Base-by-base conservation (phyloP, 768 basidiomycete genomes). In the Gloeophyllum trabeum region DNA sequence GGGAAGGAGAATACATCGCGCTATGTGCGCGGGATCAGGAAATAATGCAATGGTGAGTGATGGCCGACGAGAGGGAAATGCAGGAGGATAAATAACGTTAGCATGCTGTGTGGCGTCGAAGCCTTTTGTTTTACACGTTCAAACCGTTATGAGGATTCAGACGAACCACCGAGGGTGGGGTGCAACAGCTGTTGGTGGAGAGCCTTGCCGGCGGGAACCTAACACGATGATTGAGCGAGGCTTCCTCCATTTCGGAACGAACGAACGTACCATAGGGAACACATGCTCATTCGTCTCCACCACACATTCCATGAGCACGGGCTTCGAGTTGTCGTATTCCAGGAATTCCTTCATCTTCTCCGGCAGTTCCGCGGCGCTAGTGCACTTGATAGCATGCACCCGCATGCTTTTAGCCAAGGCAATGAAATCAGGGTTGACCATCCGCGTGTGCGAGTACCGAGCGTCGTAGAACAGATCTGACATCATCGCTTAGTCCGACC, bases 341-440 rank as follows among this genome's bases (percentile, higher is more conserved):
- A 99, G 70, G 66, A 99, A 93, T 71, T 97, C 92, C 69, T 92
- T 92, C 94, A 99, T 98, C 73, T 86, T 96, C 25, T 74, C 77
- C 0, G 91, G 89, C 6, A 99, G 71, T 42, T 99, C 92, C 34
- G 71, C 79, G 1, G 70, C 57, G 22, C 55, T 73, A 39, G 67
- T 62, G 59, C 82, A 88, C 46, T 88, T 74, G 52, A 98, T 78
- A 18, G 86, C 93, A 54, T 96, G 90, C 21, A 93, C 86, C 41
- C 81, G 76, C 93, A 98, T 98, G 4, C 93, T 71, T 51, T 80
- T 66, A 14, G 94, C 88, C 25, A 99, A 78, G 49, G 76, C 70
- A 52, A 94, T 78, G 60, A 98, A 98, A 65, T 98, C 82, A 5
- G 96, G 96, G 64, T 98, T 98, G 25, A 65, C 78, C 96, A 98